A percentile compares a stretch with the other conserved stretches of the same genome.
phyloP scores from a whole-genome alignment of 768 basidiomycete species.

The Tricholomella constricta region DNA sequence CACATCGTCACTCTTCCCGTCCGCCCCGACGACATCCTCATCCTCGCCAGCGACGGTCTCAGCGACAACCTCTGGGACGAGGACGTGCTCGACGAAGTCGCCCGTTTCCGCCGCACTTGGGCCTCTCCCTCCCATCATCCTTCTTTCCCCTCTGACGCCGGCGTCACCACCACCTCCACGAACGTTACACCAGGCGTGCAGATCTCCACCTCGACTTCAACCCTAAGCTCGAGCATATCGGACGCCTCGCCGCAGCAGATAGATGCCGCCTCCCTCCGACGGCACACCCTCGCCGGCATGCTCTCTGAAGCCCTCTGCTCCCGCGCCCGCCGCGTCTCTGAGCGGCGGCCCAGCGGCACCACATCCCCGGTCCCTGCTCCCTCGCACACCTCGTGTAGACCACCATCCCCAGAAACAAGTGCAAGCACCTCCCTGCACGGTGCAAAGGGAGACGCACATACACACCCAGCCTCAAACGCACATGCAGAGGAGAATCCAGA shows the following conservation, averaged over 20 bases:
- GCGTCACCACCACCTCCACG: neutral
- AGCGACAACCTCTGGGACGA: conserved; percentile 90
- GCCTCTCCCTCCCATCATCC: neutral
- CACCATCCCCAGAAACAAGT: too few relatives aligned
- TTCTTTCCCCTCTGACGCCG: neutral
- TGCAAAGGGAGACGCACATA: too few relatives aligned
- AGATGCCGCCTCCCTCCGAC: conserved; percentile 34
- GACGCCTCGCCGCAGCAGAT: too few relatives aligned
- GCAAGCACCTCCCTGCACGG: too few relatives aligned
- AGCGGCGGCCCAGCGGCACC: conserved; percentile 33
- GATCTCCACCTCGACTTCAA: neutral
- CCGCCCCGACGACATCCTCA: conserved; percentile 70
- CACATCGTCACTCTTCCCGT: conserved; percentile 72
- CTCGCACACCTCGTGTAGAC: too few relatives aligned
- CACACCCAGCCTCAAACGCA: too few relatives aligned
- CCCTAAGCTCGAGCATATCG: too few relatives aligned
- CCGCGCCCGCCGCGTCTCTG: conserved; percentile 70
- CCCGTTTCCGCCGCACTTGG: conserved; percentile 41
- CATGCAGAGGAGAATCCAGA: conserved; percentile 21
- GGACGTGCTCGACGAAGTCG: conserved; percentile 82
- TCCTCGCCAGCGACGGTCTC: conserved; percentile 80
- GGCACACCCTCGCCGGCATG: conserved; percentile 65
- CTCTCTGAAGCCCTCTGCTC: conserved; percentile 81
- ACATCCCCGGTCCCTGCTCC: too few relatives aligned
- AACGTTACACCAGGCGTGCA: neutral